Conservation (phyloP, 2,329 filamentous ascomycete genomes). For the Byssochlamys sp. region DNA sequence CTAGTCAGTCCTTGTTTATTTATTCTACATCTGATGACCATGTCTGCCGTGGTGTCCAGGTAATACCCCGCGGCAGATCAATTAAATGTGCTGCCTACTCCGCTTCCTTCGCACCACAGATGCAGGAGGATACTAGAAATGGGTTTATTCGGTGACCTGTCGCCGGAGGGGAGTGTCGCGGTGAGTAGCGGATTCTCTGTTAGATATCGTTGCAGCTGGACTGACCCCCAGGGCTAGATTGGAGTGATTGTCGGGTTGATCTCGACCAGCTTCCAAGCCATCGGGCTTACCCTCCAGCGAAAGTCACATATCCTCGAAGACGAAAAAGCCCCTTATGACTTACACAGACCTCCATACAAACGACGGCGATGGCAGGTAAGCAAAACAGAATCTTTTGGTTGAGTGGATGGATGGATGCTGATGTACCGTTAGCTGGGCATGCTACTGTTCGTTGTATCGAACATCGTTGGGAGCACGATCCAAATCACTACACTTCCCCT, state of each 20-base stretch:
- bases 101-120: slow-evolving; percentile 14
- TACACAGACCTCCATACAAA: slow-evolving; percentile 76
- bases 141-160: slow-evolving; percentile 65
- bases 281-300: slow-evolving; percentile 89
- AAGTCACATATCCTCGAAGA: slow-evolving; percentile 98
- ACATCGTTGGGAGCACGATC: slow-evolving; percentile 87
- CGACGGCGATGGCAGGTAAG: slow-evolving; percentile 77
- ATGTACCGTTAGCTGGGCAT: slow-evolving; percentile 56
- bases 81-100: slow-evolving; percentile 17
- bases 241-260: slow-evolving; percentile 87
- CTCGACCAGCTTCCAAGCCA: slow-evolving; percentile 87
- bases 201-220: slow-evolving; percentile 6
- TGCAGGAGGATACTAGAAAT: slow-evolving; percentile 41
- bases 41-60: slow-evolving; percentile 3
- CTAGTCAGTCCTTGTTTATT: neutral
- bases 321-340: slow-evolving; percentile 70
- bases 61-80: slow-evolving; percentile 7
- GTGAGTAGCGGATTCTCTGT: slow-evolving; percentile 41
- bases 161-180: slow-evolving; percentile 66
- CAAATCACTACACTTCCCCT: slow-evolving; percentile 94
- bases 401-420: slow-evolving; percentile 11
- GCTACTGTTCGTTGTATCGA: slow-evolving; percentile 92
- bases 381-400: slow-evolving; percentile 2
- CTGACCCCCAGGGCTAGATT: slow-evolving; percentile 46
- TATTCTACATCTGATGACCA: neutral